Conservation (phyloP, 768 basidiomycete species). For the Lactarius hatsudake region DNA sequence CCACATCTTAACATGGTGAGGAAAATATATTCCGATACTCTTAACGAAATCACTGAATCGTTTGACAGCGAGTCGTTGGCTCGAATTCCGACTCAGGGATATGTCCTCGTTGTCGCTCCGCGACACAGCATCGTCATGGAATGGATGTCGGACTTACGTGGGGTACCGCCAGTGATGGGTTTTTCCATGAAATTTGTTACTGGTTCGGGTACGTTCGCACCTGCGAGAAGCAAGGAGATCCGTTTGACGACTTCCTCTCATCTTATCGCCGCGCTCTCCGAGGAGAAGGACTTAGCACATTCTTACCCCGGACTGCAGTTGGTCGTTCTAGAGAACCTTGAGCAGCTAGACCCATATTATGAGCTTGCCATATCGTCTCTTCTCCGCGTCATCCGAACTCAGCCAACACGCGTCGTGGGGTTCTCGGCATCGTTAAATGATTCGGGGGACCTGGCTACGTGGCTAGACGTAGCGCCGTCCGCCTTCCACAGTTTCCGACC, state of each 20-base stretch:
- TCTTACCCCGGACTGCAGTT: constrained; percentile 50
- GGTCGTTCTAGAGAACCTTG: constrained; percentile 81
- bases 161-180: constrained; percentile 37
- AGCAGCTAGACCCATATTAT: constrained; percentile 76
- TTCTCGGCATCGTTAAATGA: constrained; percentile 78
- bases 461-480: constrained; percentile 69
- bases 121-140: constrained; percentile 55
- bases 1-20: constrained; percentile 71
- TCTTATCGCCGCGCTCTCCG: constrained; percentile 46
- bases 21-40: constrained; percentile 10
- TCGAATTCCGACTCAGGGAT: constrained; percentile 42
- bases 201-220: constrained; percentile 35
- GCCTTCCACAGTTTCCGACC: constrained; percentile 77
- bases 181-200: constrained; percentile 42
- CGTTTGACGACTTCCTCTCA: constrained; percentile 55
- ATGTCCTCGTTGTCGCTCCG: constrained; percentile 64
- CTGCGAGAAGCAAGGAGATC: constrained; percentile 44
- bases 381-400: constrained; percentile 58
- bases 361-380: constrained; percentile 80
- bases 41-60: constrained; percentile 23
- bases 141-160: constrained; percentile 50
- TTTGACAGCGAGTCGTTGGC: constrained; percentile 53
- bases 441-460: constrained; percentile 73
- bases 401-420: constrained; percentile 71
- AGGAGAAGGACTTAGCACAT: constrained; percentile 29